Evolutionary conservation across 352 stramenopile species (phyloP), one percentile per base, ranked within the genome.

Genomic region (Globisporangium spinosum): DNA sequence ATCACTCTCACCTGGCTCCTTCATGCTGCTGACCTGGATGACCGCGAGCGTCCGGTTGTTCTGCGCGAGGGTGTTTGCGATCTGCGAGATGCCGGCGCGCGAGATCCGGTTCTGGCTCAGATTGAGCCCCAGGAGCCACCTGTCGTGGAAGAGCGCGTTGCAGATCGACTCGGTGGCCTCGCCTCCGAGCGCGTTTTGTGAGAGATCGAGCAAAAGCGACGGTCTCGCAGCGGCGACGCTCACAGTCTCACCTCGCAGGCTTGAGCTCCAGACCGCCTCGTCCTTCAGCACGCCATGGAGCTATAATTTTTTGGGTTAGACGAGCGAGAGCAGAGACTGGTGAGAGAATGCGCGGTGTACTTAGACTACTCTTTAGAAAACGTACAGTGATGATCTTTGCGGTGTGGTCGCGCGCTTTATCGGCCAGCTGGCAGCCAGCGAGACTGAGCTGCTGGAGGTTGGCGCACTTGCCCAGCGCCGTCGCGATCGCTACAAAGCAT

Each of bases 141-240:
- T 90, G 70, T 90, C 80, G 64, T 87, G 80, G 53, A 76, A 83
- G 27, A 90, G 82, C n/a, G 76, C 74, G 32, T 79, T 73, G 49
- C 68, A 78, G n/a, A 89, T 70, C 15, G 70, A 60, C 65, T 82
- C 72, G 12, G 72, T 68, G 4, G 69, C 63, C 8, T 74, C 65
- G 49, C 89, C 82, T 4, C 80, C 76, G 6, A 90, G 62, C 1
- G 69, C 57, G 38, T 90, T 90, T 4, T 75, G 64, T 4, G 73
- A 83, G 13, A 90, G 62, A 69, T 90, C 80, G 1, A 90, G 60
- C 38, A 90, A 51, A 3, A 82, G 27, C 5, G 68, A 61, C 3
- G 75, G 75, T 2, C 62, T 61, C 3, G 55, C 53, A 13, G 29
- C 47, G 2, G 58, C 29, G 8, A 38, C 64, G 1, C 56, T 45